Base-by-base conservation (phyloP, 2,329 filamentous ascomycete genomes). In the Metarhizium rileyi region DNA sequence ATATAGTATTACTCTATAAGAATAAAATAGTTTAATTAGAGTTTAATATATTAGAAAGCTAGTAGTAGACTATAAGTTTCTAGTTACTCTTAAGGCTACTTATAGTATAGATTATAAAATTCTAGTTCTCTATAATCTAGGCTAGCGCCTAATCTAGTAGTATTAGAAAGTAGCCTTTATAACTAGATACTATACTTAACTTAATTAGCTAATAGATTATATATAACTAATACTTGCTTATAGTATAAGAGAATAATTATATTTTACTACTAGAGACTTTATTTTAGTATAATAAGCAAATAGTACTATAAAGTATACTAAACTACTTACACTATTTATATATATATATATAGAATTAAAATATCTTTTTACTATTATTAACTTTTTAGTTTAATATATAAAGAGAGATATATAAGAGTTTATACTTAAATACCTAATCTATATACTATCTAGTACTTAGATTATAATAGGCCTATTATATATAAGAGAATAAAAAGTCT, bases 401-500 rank as follows among this genome's bases (percentile, higher is more conserved):
- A 8, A 20, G 9, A 40, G 36, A 40, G 35, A 40, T 9, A 22
- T 38, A 41, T 9, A 25, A n/a, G 35, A 48, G n/a, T 22, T 20
- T n/a, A 18, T 48, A 4, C 25, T 48, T 22, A 41, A 27, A 5
- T 48, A 40, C 6, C 16, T 16, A 23, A 40, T 48, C 4, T 48
- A 40, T 48, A 40, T 10, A 7, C 12, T 40, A 20, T 20, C 5
- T 48, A 48, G 25, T 40, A 48, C 10, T 6, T 41, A 48, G 20
- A 41, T 18, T 18, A 48, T 48, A 38, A 48, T 48, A 35, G 40
- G 28, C 12, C 22, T 48, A 48, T 41, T 40, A 18, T 14, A 41
- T 41, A 18, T 40, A 23, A 18, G 9, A 8, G 22, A 23, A 40
- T 6, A 22, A 14, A 48, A 40, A 14, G 36, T 40, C 22, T 40